phyloP scores from a whole-genome alignment of 441 rosid species.

The Jatropha multifida region DNA sequence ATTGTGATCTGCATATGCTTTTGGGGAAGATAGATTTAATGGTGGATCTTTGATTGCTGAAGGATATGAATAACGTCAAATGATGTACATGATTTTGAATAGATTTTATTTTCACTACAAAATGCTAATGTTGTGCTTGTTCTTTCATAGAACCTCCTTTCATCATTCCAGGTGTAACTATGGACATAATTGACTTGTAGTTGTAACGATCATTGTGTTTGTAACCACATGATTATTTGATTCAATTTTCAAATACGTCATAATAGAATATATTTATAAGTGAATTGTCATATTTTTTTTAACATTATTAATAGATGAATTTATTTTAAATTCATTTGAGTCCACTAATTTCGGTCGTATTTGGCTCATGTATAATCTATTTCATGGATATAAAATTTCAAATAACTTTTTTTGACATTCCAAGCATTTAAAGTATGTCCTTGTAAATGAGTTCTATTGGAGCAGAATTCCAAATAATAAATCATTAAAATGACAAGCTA shows the following conservation, averaged over 20 bases:
- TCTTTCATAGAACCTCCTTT: neutral
- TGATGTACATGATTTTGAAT: neutral
- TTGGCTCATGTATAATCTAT: neutral
- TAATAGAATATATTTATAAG: neutral
- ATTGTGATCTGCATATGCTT: neutral
- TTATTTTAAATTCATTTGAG: neutral
- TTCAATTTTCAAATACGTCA: neutral
- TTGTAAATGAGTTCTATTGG: neutral
- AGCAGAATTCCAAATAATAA: neutral
- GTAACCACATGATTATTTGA: neutral
- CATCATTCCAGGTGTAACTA: neutral
- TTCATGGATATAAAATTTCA: neutral
- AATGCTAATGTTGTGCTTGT: neutral
- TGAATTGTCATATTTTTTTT: neutral
- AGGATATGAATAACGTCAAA: neutral
- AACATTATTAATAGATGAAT: neutral
- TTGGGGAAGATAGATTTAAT: neutral
- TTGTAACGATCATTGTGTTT: neutral
- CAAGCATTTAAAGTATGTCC: neutral
- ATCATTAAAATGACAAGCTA: too few species aligned
- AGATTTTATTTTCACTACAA: neutral
- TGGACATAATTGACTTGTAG: too few species aligned
- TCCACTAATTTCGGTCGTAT: neutral
- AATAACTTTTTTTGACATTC: neutral
- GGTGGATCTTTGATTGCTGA: neutral